Percentiles rank a stretch among this genome's conserved stretches.
phyloP scores from a whole-genome alignment of 208 protist genomes.

The Wallacemonas sp. region DNA sequence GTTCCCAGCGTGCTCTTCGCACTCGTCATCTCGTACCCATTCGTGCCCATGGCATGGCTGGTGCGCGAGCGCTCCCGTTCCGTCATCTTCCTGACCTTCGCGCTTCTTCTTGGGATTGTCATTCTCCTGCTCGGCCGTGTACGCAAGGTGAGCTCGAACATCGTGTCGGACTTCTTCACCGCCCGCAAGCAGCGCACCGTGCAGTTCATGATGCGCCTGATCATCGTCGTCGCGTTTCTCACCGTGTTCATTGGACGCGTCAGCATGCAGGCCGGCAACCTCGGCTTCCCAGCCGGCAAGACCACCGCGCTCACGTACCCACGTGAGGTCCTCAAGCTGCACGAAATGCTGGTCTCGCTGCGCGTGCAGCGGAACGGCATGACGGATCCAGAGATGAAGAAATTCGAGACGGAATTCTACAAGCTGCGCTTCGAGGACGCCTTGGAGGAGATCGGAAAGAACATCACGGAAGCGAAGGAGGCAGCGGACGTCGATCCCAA shows the following conservation, averaged over 20 bases:
- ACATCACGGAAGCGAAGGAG: constrained; percentile 31
- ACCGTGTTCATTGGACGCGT: constrained; percentile 40
- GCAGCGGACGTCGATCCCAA: constrained; percentile 19
- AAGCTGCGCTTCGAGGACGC: constrained; percentile 31
- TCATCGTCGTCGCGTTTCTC: constrained; percentile 42
- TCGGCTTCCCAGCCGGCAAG: constrained; percentile 41
- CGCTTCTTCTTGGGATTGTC: neutral
- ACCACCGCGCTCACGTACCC: constrained; percentile 36
- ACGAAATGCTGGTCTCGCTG: constrained; percentile 53
- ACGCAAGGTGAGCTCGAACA: constrained; percentile 15
- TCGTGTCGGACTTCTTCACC: constrained; percentile 19
- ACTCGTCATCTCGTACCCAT: constrained; percentile 74
- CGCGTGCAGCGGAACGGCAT: constrained; percentile 37
- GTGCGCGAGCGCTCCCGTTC: constrained; percentile 54
- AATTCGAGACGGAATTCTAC: constrained; percentile 40
- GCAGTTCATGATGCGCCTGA: constrained; percentile 46
- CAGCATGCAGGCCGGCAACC: constrained; percentile 31
- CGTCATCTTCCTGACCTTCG: constrained; percentile 38
- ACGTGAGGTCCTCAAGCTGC: constrained; percentile 60
- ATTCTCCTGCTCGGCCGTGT: constrained; percentile 30
- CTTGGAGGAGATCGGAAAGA: constrained; percentile 37
- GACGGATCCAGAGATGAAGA: constrained; percentile 43
- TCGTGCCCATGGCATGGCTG: constrained; percentile 72
- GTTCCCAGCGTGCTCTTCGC: constrained; percentile 33
- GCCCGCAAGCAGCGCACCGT: constrained; percentile 57